These are phyloP conservation scores for Nigrospora oryzae DNA, from an alignment of 2,329 filamentous ascomycete species.

Conservation along the genomic window DNA sequence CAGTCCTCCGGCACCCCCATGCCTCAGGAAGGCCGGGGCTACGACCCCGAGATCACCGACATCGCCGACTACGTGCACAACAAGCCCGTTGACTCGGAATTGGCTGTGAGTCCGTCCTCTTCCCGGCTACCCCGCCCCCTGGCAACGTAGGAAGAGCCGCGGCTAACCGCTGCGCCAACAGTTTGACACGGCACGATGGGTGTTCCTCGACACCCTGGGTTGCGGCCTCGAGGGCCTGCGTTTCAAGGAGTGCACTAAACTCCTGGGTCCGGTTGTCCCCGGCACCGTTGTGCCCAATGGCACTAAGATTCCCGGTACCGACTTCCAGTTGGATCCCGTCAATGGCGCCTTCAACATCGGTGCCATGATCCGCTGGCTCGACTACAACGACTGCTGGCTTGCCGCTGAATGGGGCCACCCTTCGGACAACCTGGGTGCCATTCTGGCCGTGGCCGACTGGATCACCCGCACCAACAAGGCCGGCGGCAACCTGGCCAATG, in stretches of 20 bases:
- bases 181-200: conserved; percentile 94
- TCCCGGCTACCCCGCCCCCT: conserved; percentile 8
- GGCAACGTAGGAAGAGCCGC: conserved; percentile 6
- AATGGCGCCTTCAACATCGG: conserved; percentile 98
- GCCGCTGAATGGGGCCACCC: conserved; percentile 98
- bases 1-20: conserved; percentile 40
- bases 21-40: conserved; percentile 49
- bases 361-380: conserved; percentile 96
- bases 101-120: conserved; percentile 61
- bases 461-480: conserved; percentile 80
- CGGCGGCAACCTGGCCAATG: conserved; percentile 71
- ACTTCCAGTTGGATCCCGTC: conserved; percentile 90
- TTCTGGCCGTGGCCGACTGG: conserved; percentile 96
- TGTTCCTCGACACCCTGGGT: conserved; percentile 93
- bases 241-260: conserved; percentile 93
- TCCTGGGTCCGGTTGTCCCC: conserved; percentile 84
- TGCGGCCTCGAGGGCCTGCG: conserved; percentile 92
- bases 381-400: conserved; percentile 99
- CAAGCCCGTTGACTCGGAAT: conserved; percentile 80
- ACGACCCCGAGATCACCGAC: conserved; percentile 89
- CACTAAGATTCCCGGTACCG: conserved; percentile 81
- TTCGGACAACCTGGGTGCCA: conserved; percentile 95
- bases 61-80: conserved; percentile 94
- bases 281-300: conserved; percentile 90
- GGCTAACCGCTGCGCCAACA: conserved; percentile 28